phyloP scores from a whole-genome alignment of 768 basidiomycete species.

The Auriscalpium microsporum region DNA sequence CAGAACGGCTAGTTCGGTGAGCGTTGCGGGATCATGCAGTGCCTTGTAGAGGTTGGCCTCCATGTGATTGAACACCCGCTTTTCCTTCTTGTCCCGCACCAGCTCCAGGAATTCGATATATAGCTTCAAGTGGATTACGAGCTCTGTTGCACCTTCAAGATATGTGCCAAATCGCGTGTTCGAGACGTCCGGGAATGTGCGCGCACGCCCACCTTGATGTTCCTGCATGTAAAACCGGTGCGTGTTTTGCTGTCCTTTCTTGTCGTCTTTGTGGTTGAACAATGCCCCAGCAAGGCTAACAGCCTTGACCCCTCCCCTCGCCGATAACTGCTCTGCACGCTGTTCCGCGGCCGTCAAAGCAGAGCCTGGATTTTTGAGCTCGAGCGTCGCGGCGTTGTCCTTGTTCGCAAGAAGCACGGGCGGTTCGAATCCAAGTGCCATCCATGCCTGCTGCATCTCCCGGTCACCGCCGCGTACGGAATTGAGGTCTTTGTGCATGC shows the following conservation, averaged over 20 bases:
- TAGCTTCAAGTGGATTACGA: constrained; percentile 7
- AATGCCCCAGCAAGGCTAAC: background rate
- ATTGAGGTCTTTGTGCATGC: constrained; percentile 15
- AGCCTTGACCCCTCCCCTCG: background rate
- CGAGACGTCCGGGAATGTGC: constrained; percentile 17
- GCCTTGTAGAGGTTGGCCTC: constrained; percentile 20
- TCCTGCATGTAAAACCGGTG: background rate
- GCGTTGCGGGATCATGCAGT: constrained; percentile 13
- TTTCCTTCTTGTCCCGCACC: constrained; percentile 15
- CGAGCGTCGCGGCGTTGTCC: constrained; percentile 7
- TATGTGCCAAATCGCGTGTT: constrained; percentile 17
- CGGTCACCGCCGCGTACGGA: constrained; percentile 5
- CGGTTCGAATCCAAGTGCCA: background rate
- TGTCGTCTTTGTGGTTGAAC: background rate
- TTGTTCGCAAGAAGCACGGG: constrained; percentile 9
- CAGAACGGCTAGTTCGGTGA: constrained; percentile 18
- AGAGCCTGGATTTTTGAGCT: too few species aligned
- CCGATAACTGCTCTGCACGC: background rate
- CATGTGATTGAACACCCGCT: constrained; percentile 18
- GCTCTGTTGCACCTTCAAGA: constrained; percentile 11
- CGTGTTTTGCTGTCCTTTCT: background rate
- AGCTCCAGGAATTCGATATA: constrained; percentile 17
- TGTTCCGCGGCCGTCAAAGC: background rate
- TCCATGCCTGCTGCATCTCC: constrained; percentile 5
- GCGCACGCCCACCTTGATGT: background rate